Percentiles rank a stretch among this genome's conserved stretches.
phyloP scores from a whole-genome alignment of 1,284 basidiomycete genomes.

The Trichosporon ovoides region DNA sequence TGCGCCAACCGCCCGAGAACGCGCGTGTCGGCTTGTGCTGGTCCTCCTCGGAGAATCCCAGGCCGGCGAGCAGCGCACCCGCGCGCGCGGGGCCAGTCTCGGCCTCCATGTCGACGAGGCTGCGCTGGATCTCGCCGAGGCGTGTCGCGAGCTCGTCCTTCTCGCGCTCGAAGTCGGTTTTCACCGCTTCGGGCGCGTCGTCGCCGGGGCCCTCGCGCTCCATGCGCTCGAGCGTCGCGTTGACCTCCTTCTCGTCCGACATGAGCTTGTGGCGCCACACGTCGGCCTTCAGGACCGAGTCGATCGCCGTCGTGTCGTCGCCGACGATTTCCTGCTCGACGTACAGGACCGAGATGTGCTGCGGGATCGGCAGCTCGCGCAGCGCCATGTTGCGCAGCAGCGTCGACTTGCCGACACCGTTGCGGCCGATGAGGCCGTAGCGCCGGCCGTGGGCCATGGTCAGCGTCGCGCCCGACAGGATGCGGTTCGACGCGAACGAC shows the following conservation, averaged over 20 bases:
- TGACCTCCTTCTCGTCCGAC: slow-evolving; percentile 19
- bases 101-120: slow-evolving; percentile 94
- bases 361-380: slow-evolving; percentile 86
- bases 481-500: slow-evolving; percentile 87
- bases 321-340: slow-evolving; percentile 98
- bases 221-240: slow-evolving; percentile 61
- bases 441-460: slow-evolving; percentile 84
- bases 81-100: slow-evolving; percentile 93
- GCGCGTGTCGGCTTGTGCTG: slow-evolving; percentile 74
- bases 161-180: slow-evolving; percentile 65
- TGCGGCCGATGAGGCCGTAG: slow-evolving; percentile 64
- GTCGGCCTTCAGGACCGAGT: slow-evolving; percentile 92
- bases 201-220: slow-evolving; percentile 51
- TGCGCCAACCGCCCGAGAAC: slow-evolving; percentile 99
- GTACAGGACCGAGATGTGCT: slow-evolving; percentile 89
- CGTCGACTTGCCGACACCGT: slow-evolving; percentile 95
- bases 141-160: slow-evolving; percentile 79
- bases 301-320: slow-evolving; percentile 85
- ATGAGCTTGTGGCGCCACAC: slow-evolving; percentile 75
- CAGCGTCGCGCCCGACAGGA: slow-evolving; percentile 69
- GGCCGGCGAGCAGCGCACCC: slow-evolving; percentile 79
- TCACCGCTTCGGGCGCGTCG: slow-evolving; percentile 59
- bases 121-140: slow-evolving; percentile 85
- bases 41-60: slow-evolving; percentile 86
- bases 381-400: slow-evolving; percentile 92